Evolutionary conservation across 2,329 filamentous ascomycete genomes (phyloP).

Genomic region (Arthrobotrys sinensis): DNA sequence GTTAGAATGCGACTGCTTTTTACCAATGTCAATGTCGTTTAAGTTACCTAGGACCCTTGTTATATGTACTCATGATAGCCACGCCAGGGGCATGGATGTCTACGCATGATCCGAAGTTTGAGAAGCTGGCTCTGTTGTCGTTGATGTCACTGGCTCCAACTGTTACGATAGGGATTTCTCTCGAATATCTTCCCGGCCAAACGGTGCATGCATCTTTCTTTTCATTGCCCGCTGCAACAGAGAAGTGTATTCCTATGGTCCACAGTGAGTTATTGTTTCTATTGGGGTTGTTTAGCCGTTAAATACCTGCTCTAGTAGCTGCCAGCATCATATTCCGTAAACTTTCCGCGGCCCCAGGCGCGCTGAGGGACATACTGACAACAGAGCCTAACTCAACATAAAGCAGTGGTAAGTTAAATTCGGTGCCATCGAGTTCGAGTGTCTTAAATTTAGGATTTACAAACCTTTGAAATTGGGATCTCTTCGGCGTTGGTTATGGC

Average conservation of each 20-base stretch:
- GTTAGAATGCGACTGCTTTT: background rate
- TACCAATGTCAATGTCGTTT: background rate
- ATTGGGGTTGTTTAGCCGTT: background rate
- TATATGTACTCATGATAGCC: constrained; percentile 71
- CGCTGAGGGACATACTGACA: constrained; percentile 75
- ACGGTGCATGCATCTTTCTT: constrained; percentile 60
- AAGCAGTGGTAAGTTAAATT: no score
- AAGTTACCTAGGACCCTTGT: constrained; percentile 68
- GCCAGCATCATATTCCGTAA: background rate
- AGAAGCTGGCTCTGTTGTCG: constrained; percentile 67
- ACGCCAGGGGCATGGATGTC: constrained; percentile 75
- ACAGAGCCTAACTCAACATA: constrained; percentile 66
- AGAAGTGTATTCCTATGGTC: constrained; percentile 66
- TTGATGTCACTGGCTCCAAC: constrained; percentile 67
- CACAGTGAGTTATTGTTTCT: background rate
- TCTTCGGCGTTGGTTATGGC: constrained; percentile 68
- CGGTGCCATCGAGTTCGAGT: no score
- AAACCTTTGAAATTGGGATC: background rate
- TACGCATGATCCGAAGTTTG: constrained; percentile 71
- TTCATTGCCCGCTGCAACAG: constrained; percentile 68
- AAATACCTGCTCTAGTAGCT: background rate
- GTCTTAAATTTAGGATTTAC: no score
- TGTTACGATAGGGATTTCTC: constrained; percentile 67
- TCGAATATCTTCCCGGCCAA: constrained; percentile 67
- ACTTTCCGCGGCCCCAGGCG: constrained; percentile 63